These are phyloP conservation scores for Boletus rubroflammeus DNA, from an alignment of 768 basidiomycete genomes.

Conservation along the genomic window DNA sequence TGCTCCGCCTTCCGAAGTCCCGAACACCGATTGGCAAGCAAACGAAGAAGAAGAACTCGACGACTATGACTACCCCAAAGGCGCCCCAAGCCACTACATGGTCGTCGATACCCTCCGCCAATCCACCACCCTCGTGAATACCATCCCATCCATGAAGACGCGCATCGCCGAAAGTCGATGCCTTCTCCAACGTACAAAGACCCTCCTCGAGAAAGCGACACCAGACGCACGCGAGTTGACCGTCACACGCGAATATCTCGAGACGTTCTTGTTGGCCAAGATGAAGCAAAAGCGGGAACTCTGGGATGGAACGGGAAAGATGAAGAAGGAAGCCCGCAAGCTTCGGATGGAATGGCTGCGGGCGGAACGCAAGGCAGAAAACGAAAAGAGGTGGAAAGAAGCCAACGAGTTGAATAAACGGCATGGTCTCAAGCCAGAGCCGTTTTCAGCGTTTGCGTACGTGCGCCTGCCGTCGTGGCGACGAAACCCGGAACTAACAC, in stretches of 20 bases:
- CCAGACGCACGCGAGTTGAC: slow-evolving; percentile 19
- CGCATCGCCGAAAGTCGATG: slow-evolving; percentile 19
- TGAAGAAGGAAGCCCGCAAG: slow-evolving; percentile 24
- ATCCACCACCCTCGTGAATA: slow-evolving; percentile 23
- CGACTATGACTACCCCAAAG: slow-evolving; percentile 1
- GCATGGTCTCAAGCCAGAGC: slow-evolving; percentile 10
- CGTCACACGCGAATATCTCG: slow-evolving; percentile 26
- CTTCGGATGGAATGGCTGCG: slow-evolving; percentile 25
- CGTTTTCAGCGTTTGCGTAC: slow-evolving; percentile 24
- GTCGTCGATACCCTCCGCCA: slow-evolving; percentile 29
- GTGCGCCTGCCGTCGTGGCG: slow-evolving; percentile 1
- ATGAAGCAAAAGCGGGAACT: slow-evolving; percentile 32
- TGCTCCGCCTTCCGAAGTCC: neutral
- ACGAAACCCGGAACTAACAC: neutral
- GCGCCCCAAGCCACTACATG: slow-evolving; percentile 22
- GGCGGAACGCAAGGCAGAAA: slow-evolving; percentile 16
- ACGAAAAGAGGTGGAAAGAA: slow-evolving; percentile 19
- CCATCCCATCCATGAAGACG: slow-evolving; percentile 16
- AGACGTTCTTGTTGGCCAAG: slow-evolving; percentile 22
- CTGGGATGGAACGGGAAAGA: slow-evolving; percentile 30
- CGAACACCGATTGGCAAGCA: neutral
- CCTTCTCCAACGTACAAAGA: slow-evolving; percentile 17
- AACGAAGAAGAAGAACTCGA: slow-evolving; percentile 2
- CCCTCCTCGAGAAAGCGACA: slow-evolving; percentile 10
- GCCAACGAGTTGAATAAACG: slow-evolving; percentile 11